Percentiles rank a stretch among this genome's conserved stretches.
These are phyloP conservation scores for Paecilomyces fulvus DNA, from an alignment of 2,329 filamentous ascomycete species.

Conservation along the genomic window DNA sequence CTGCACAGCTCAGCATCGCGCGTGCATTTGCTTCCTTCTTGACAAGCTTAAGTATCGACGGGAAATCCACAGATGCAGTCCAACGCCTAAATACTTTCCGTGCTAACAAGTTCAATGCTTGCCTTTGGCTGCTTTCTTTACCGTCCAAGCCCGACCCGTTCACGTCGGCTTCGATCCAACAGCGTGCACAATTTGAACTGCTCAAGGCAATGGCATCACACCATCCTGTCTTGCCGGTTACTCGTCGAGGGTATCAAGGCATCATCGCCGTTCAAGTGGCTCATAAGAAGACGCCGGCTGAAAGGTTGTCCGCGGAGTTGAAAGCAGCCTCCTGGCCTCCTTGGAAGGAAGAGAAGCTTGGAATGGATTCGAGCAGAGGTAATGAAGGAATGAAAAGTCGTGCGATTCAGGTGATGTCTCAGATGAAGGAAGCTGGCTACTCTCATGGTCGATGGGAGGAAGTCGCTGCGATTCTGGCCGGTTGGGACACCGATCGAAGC, in stretches of 20 bases:
- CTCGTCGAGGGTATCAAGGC: slow-evolving; percentile 49
- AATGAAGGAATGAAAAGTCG: slow-evolving; percentile 49
- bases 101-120: slow-evolving; percentile 40
- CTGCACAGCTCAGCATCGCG: slow-evolving; percentile 35
- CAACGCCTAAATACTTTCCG: slow-evolving; percentile 15
- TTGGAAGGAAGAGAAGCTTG: slow-evolving; percentile 55
- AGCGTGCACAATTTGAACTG: slow-evolving; percentile 50
- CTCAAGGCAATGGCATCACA: slow-evolving; percentile 49
- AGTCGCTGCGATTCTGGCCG: slow-evolving; percentile 46
- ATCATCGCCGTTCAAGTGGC: slow-evolving; percentile 49
- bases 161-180: slow-evolving; percentile 40
- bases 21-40: slow-evolving; percentile 30
- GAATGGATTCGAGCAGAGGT: slow-evolving; percentile 51
- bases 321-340: slow-evolving; percentile 57
- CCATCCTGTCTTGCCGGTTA: slow-evolving; percentile 47
- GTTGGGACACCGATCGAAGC: slow-evolving; percentile 56
- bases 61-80: neutral
- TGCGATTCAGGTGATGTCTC: slow-evolving; percentile 46
- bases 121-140: slow-evolving; percentile 41
- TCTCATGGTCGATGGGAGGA: slow-evolving; percentile 43
- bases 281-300: slow-evolving; percentile 47
- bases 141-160: slow-evolving; percentile 44
- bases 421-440: slow-evolving; percentile 55
- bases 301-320: slow-evolving; percentile 50
- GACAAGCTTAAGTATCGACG: slow-evolving; percentile 7